A percentile compares a stretch with the other conserved stretches of the same genome.
Conservation (phyloP, 345 rosid genomes). For the Eucalyptus regnans region DNA sequence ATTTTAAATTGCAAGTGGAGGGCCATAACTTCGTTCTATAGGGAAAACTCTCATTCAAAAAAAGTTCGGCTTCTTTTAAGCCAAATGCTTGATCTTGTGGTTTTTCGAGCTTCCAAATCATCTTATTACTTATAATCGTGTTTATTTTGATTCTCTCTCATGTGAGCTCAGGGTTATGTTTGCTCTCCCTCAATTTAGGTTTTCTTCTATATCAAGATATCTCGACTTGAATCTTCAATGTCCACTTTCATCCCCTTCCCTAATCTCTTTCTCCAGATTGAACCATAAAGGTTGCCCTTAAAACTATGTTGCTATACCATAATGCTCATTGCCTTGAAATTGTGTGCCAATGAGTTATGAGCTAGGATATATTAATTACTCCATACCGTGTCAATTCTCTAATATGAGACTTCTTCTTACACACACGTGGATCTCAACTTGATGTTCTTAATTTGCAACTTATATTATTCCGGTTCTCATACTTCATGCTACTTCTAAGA, state of each 20-base stretch:
- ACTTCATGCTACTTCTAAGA: not conserved
- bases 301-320: not conserved
- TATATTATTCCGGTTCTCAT: not conserved
- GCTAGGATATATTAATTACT: not conserved
- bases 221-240: not conserved
- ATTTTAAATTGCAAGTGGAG: not conserved
- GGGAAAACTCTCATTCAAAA: not conserved
- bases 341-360: not conserved
- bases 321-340: not conserved
- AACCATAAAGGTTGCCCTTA: not conserved
- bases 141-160: not conserved
- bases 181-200: not conserved
- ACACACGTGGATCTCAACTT: not conserved
- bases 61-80: not conserved
- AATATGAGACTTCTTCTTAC: not conserved
- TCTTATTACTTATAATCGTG: not conserved
- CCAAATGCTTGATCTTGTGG: not conserved
- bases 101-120: not conserved
- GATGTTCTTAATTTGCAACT: not conserved
- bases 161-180: not conserved
- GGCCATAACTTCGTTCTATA: not conserved
- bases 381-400: not conserved
- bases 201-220: not conserved
- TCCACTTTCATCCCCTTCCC: not conserved
- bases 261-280: not conserved